phyloP scores from a whole-genome alignment of 306 rosid species.

The Acacia melanoxylon region DNA sequence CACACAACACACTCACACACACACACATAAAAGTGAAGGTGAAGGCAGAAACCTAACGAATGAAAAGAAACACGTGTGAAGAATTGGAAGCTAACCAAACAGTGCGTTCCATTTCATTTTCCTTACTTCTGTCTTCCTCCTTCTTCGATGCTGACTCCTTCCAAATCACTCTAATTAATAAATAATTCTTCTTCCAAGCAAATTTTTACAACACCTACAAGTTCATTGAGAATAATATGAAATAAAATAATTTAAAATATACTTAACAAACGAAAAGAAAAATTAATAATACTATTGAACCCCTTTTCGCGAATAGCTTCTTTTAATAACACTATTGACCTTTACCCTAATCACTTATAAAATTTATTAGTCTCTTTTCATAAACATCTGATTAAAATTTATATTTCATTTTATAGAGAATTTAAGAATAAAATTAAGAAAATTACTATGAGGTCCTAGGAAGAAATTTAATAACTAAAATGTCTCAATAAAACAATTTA shows the following conservation, averaged over 20 bases:
- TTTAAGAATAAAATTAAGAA: neutral
- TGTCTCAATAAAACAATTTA: no score
- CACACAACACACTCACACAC: neutral
- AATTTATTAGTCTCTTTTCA: neutral
- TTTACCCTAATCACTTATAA: neutral
- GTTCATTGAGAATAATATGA: neutral
- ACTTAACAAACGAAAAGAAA: neutral
- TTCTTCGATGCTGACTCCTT: neutral
- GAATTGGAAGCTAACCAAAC: neutral
- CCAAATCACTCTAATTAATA: neutral
- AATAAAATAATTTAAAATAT: no score
- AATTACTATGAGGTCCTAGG: no score
- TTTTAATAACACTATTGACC: neutral
- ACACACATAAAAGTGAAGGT: neutral
- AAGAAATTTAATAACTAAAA: no score
- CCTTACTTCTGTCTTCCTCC: neutral
- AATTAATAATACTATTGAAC: neutral
- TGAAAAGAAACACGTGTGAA: conserved; percentile 2
- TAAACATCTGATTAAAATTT: neutral
- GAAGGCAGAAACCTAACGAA: conserved; percentile 35
- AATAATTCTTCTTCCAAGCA: neutral
- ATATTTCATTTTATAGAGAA: neutral
- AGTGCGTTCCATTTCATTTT: conserved; percentile 16
- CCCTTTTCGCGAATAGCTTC: neutral
- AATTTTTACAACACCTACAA: neutral